Base-by-base conservation (phyloP, 768 basidiomycete species). In the Lentinus tigrinus region DNA sequence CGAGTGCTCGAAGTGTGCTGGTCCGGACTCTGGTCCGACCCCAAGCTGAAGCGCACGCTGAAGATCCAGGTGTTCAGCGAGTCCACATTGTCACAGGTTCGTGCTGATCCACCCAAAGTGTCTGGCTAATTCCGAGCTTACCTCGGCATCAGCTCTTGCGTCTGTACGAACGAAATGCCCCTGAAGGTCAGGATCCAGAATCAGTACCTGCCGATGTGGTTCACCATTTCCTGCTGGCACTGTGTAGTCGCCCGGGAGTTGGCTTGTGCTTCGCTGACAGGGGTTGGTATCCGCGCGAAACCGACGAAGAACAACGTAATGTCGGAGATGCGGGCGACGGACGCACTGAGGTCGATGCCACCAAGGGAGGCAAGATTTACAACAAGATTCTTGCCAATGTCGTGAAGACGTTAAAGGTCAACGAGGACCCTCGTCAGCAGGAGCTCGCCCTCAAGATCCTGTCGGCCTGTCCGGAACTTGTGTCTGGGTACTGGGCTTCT, bases 191-290 rank as follows among this genome's bases (percentile, higher is more conserved):
- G 2, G 76, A 81, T 19, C 68, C 74, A 3, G 84, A 85, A 16
- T 75, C 85, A 44, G 71, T 86, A 19, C 88, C 86, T 10, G 93
- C 89, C 1, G 87, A 95, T 62, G 78, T 96, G 3, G 86, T 83
- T 0, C 91, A 93, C 59, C 93, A 95, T 65, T 98, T 97, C 71
- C 74, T 97, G 11, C 81, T 95, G 26, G 89, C 88, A 2, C 84
- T 93, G 28, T 91, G 89, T 64, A 89, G 91, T 0, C 84, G 83
- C 24, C 90, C 92, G 0, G 94, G 95, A 0, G 73, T 78, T 13
- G 95, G 95, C 0, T 78, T 97, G 14, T 98, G 95, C 67, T 97
- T 96, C 74, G 84, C 77, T 51, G 93, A 95, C 65, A 80, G 83
- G 8, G 95, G 95, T 2, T 98, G 95, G 95, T 98, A 97, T 64